Evolutionary conservation across 768 basidiomycete genomes (phyloP), one percentile per base, ranked within the genome.

Genomic region (Lactarius hatsudake): DNA sequence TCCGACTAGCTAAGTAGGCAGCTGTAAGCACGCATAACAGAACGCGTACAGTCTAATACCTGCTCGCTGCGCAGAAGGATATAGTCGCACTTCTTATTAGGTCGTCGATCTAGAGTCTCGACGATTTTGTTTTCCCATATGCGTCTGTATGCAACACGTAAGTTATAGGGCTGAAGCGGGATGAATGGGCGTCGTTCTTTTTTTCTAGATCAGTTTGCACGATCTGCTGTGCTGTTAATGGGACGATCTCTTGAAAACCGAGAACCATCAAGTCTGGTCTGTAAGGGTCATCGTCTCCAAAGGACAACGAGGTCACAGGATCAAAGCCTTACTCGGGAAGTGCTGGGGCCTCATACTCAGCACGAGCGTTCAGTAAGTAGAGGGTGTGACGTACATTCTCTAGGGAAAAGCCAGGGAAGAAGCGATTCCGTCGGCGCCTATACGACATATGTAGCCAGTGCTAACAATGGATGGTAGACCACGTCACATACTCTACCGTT

Each of bases 221-320:
- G 53, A 99, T 98, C 75, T 98, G 96, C 73, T 96, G 94, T 3
- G 97, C 94, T n/a, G 94, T 98, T 57, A 99, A 83, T 5, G 95
- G 94, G 0, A 99, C 97, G 62, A 99, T 95, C 77, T 99, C 97
- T 77, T 99, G 96, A 75, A 98, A 97, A 2, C 92, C 93, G 34
- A 98, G 81, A 26, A 88, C 88, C 74, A 96, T 89, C 68, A 98
- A 87, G 74, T 98, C 95, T 7, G 95, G 94, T 54, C 91, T 92
- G 2, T 45, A 15, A 23, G 2, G 13, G 36, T 7, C 32, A 30
- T 66, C 18, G 66, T 5, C 40, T 38, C 3, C 5, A 26, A 45
- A 36, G 28, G 34, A 18, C 5, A 26, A 15, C 26, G 12, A 18
- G 4, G 18, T 45, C 12, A 51, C 38, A 45, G 10, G 36, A 20